phyloP scores from a whole-genome alignment of 2,329 filamentous ascomycete species.

The Aureobasidium vineae region DNA sequence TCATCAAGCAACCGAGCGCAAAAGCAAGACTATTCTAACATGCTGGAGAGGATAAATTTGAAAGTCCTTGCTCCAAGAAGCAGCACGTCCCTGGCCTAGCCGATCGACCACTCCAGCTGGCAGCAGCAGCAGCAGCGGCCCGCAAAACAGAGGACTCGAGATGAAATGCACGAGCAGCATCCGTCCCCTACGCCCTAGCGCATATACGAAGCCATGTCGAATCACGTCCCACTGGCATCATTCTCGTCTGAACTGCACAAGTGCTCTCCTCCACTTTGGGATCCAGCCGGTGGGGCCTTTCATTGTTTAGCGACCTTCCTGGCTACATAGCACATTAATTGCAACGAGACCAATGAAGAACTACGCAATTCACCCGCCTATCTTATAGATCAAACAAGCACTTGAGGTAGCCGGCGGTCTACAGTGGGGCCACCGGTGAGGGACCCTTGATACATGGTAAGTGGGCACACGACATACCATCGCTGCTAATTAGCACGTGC shows the following conservation, averaged over 20 bases:
- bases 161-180: conserved; percentile 3
- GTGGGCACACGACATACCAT: conserved; percentile 6
- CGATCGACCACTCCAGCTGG: background rate
- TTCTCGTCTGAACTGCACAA: background rate
- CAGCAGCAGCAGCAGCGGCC: background rate
- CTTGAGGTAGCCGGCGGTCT: background rate
- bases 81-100: background rate
- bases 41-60: background rate
- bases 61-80: background rate
- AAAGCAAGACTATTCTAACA: background rate
- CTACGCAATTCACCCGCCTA: conserved; percentile 13
- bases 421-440: background rate
- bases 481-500: conserved; percentile 7
- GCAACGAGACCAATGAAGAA: conserved; percentile 25
- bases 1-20: background rate
- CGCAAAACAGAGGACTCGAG: background rate
- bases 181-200: background rate
- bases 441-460: conserved; percentile 10
- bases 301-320: background rate
- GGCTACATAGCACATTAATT: conserved; percentile 22
- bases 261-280: background rate
- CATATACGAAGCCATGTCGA: conserved; percentile 13
- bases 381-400: conserved; percentile 19
- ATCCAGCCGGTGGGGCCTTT: background rate
- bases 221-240: conserved; percentile 10